Base-by-base conservation (phyloP, 1,139 yeast genomes). In the Suhomyces taliae region DNA sequence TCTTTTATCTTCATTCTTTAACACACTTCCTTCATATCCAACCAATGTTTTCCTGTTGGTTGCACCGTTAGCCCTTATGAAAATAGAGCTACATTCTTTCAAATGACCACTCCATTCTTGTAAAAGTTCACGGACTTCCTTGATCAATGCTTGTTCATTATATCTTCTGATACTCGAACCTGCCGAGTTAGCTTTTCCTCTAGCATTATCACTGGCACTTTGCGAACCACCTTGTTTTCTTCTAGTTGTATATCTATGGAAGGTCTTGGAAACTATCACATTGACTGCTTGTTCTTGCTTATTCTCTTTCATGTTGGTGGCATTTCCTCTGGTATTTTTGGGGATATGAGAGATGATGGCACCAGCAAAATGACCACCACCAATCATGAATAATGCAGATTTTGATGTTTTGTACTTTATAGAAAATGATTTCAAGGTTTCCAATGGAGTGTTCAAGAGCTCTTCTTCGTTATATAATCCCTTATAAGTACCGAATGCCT, bases 341-440 rank as follows among this genome's bases (percentile, higher is more conserved):
- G 83, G 83, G 39, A 72, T 72, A 60, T 91, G 98, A 2, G 90
- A 83, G 10, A 95, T 76, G 38, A 93, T 86, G 0, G 97, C 97
- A 10, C 95, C 99, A 0, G 98, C 96, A 72, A 93, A 95, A 68
- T 95, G 98, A 37, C 99, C 99, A 41, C 99, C 98, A 9, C 98
- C 98, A 48, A 93, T 81, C 97, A 95, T 90, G 54, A 93, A 79
- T 11, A 93, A 68, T 1, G 96, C 96, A 4, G 89, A 89, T 51
- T 76, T 73, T 4, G 69, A 55, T 7, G 52, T 53, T 4, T 60
- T 55, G 10, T 56, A 54, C 15, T 51, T 45, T 8, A 53, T 36
- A 31, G 72, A 67, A 61, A 71, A 62, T 9, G 46, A 56, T 45
- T 60, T 62, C 37, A 82, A 64, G 2, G 78, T 68, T 27, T 61